phyloP scores from a whole-genome alignment of 805 yeast genomes.

The Alloascoidea hylecoeti region DNA sequence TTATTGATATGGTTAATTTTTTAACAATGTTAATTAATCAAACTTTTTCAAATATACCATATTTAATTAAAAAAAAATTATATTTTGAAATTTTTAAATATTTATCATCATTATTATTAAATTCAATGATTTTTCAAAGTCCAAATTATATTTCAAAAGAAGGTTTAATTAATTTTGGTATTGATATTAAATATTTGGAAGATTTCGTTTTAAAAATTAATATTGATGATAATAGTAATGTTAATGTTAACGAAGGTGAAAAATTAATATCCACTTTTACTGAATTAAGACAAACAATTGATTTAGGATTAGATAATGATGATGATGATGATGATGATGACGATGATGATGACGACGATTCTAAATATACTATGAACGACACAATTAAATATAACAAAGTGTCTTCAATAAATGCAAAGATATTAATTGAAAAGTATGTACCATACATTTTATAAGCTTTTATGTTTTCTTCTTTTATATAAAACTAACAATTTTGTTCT shows the following conservation, averaged over 20 bases:
- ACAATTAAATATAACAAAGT: slow-evolving; percentile 62
- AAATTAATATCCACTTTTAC: slow-evolving; percentile 55
- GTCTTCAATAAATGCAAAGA: slow-evolving; percentile 55
- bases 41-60: slow-evolving; percentile 72
- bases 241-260: slow-evolving; percentile 8
- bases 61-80: slow-evolving; percentile 62
- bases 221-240: slow-evolving; percentile 12
- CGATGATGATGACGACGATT: slow-evolving; percentile 52
- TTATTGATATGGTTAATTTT: slow-evolving; percentile 76
- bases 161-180: slow-evolving; percentile 60
- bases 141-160: slow-evolving; percentile 37
- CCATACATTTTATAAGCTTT: no score
- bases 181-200: slow-evolving; percentile 72
- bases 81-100: slow-evolving; percentile 80
- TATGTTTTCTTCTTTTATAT: no score
- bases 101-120: slow-evolving; percentile 56
- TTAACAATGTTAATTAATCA: slow-evolving; percentile 76
- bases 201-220: slow-evolving; percentile 19
- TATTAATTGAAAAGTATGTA: slow-evolving; percentile 39
- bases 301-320: slow-evolving; percentile 50
- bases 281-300: slow-evolving; percentile 70
- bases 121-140: slow-evolving; percentile 38
- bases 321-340: no score
- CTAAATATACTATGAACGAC: slow-evolving; percentile 37
- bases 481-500: no score